Base-by-base conservation (phyloP, 2,329 filamentous ascomycete genomes). In the Arthroderma sp. region DNA sequence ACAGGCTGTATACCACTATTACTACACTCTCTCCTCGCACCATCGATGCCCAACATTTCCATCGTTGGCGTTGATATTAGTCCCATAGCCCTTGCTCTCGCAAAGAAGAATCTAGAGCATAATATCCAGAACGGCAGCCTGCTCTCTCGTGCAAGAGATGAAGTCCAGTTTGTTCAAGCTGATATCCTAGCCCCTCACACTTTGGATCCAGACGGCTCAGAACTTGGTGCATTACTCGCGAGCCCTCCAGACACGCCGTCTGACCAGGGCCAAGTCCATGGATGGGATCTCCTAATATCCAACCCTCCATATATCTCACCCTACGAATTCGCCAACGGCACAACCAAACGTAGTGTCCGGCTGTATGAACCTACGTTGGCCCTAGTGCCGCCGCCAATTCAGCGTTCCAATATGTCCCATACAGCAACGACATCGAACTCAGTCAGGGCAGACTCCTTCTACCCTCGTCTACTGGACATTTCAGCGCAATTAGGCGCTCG, bases 261-360 rank as follows among this genome's bases (percentile, higher is more conserved):
- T 38, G 11, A 4, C 35, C 23, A 33, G 13, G 47, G 15, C 5
- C 47, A 21, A 19, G 2, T 11, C 8, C 11, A 17, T 3, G 25
- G 47, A 51, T 60, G 54, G 56, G 59, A 94, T 61, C 73, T 97
- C 2, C 71, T 98, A 1, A 80, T 93, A 37, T 87, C 87, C 1
- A 98, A 98, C 66, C 93, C 93, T 15, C 93, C 93, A 0, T 97
- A 97, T 68, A 85, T 97, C 54, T 94, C 90, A 1, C 73, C 76
- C 0, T 63, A 68, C 2, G 81, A 80, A 6, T 90, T 87, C 65
- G 71, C 60, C 4, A 64, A 77, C 39, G 77, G 71, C 39, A 80
- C 81, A 17, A 90, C 86, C 0, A 76, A 79, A 1, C 80, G 83
- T 25, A 91, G 87, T 11, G 91, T 96, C 31, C 81, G 89, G 15